Percentiles rank a stretch among this genome's conserved stretches.
Conservation (phyloP, 2,329 filamentous ascomycete species). For the Nothophaeocryptopus gaeumannii region DNA sequence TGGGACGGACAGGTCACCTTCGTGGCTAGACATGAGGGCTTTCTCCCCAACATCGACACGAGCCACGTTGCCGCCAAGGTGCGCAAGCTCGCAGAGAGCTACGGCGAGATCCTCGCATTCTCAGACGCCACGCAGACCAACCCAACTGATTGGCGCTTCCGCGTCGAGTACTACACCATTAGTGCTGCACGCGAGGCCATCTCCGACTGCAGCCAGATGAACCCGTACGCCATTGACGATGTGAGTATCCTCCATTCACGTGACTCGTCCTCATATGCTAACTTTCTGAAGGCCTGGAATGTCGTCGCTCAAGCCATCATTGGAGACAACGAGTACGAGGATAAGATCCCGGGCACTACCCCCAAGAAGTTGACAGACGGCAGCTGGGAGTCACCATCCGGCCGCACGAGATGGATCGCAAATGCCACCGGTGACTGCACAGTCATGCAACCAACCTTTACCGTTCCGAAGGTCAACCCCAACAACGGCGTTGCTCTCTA, state of each 20-base stretch:
- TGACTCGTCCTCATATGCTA: conserved; percentile 4
- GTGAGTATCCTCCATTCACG: conserved; percentile 16
- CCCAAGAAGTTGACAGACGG: neutral
- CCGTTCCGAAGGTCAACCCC: conserved; percentile 16
- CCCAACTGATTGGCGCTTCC: conserved; percentile 21
- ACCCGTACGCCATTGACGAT: conserved; percentile 6
- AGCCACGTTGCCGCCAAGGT: conserved; percentile 12
- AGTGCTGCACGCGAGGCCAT: conserved; percentile 22
- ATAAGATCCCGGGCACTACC: neutral
- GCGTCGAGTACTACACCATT: conserved; percentile 31
- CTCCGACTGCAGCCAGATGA: conserved; percentile 2
- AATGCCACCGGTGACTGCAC: conserved; percentile 19
- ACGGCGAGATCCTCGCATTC: conserved; percentile 28
- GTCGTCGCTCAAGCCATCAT: conserved; percentile 5
- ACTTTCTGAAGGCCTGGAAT: conserved; percentile 17
- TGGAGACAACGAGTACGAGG: neutral
- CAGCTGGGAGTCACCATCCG: conserved; percentile 24
- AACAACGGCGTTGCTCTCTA: too few species aligned
- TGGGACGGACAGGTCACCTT: conserved; percentile 33
- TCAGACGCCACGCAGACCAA: conserved; percentile 11
- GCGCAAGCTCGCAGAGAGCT: conserved; percentile 16
- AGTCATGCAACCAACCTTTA: neutral
- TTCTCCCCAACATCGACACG: conserved; percentile 16
- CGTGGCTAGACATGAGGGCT: conserved; percentile 14
- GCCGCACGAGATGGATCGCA: conserved; percentile 28